A percentile compares a stretch with the other conserved stretches of the same genome.
phyloP scores from a whole-genome alignment of 2,329 filamentous ascomycete species.

The Xylaria sp. region DNA sequence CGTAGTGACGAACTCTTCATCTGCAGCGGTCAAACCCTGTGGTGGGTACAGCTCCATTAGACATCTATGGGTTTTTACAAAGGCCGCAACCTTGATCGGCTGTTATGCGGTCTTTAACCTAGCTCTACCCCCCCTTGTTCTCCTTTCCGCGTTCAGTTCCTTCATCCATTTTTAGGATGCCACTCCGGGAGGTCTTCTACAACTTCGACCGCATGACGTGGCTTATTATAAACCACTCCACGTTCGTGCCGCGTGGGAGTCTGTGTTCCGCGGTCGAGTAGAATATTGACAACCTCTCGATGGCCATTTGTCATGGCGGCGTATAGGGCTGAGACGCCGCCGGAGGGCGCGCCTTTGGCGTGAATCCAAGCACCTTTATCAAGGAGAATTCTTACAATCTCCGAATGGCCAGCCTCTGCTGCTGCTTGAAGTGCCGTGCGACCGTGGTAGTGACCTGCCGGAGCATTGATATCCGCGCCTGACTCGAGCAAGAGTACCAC shows the following conservation, averaged over 20 bases:
- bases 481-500: constrained; percentile 23
- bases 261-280: not conserved
- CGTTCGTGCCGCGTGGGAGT: no score
- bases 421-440: constrained; percentile 36
- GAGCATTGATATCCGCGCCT: constrained; percentile 25
- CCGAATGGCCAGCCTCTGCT: constrained; percentile 29
- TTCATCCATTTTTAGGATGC: no score
- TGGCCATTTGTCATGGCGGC: constrained; percentile 31
- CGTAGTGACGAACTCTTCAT: constrained; percentile 40
- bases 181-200: no score
- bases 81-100: no score
- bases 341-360: constrained; percentile 31
- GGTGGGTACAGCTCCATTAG: constrained; percentile 35
- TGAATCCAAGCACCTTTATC: constrained; percentile 30
- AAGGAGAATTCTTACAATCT: constrained; percentile 25
- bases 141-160: no score
- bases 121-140: not conserved
- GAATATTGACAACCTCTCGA: constrained; percentile 20
- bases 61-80: not conserved
- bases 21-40: constrained; percentile 43
- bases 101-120: not conserved
- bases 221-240: no score
- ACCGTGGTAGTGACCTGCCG: constrained; percentile 28
- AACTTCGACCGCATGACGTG: no score
- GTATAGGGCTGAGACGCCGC: constrained; percentile 37